Conservation (phyloP, 176 grass and related monocot species). For the bread wheat (Triticum aestivum) region DNA sequence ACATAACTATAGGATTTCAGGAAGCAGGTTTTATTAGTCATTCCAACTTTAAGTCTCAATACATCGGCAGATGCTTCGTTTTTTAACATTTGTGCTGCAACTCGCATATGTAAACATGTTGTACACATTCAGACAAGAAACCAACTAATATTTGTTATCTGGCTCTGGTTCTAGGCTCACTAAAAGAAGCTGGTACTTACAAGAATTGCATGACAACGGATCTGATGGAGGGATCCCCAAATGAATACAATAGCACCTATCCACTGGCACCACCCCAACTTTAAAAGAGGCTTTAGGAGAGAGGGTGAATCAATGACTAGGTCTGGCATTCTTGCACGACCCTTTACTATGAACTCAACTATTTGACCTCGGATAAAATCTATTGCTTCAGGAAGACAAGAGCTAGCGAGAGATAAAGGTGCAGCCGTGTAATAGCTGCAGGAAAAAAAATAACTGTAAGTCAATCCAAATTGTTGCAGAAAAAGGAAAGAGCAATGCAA, state of each 20-base stretch:
- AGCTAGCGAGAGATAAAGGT: constrained; percentile 76
- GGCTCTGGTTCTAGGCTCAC: background rate
- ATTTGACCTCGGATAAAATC: constrained; percentile 55
- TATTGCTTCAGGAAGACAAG: constrained; percentile 67
- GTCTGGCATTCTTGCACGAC: constrained; percentile 71
- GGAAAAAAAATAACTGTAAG: background rate
- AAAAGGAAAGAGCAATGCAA: constrained; percentile 5
- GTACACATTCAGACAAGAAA: constrained; percentile 8
- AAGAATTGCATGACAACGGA: constrained; percentile 78
- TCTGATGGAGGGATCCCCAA: constrained; percentile 88
- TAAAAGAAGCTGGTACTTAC: constrained; percentile 47
- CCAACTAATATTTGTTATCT: background rate
- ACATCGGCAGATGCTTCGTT: background rate
- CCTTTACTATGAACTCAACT: constrained; percentile 81
- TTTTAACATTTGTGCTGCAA: background rate
- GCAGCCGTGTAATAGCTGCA: constrained; percentile 69
- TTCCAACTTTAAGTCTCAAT: background rate
- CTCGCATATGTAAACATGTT: background rate
- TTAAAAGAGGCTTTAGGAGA: constrained; percentile 69
- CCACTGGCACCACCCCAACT: constrained; percentile 68
- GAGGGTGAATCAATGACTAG: constrained; percentile 51
- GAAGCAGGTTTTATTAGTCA: background rate
- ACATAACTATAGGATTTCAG: background rate
- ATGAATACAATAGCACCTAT: constrained; percentile 72
- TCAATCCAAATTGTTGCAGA: constrained; percentile 20